Conservation (phyloP, 2,329 filamentous ascomycete genomes). For the Blastomyces emzantsi region DNA sequence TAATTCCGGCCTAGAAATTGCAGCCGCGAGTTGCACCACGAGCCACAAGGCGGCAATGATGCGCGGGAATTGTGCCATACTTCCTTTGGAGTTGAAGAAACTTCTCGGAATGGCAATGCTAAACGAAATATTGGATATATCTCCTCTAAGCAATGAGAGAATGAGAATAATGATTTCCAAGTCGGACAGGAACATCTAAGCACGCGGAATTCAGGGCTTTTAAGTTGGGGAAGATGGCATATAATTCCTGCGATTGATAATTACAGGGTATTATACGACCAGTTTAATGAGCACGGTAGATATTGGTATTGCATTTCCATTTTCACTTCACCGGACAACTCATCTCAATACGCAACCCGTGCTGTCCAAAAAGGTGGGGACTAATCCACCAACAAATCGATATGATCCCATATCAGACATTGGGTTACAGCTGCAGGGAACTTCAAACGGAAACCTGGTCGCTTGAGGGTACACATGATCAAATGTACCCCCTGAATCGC, state of each 20-base stretch:
- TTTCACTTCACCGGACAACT: background rate
- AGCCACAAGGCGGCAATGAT: conserved; percentile 11
- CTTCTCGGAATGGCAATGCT: background rate
- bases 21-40: conserved; percentile 6
- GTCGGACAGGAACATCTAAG: background rate
- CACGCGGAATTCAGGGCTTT: background rate
- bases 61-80: conserved; percentile 7
- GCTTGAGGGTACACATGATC: background rate
- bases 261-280: background rate
- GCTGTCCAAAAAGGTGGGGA: background rate
- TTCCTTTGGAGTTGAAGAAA: conserved; percentile 6
- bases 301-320: background rate
- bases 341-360: background rate
- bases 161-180: background rate
- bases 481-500: background rate
- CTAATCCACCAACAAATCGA: background rate
- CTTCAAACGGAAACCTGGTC: background rate
- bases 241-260: background rate
- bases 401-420: background rate
- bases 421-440: background rate
- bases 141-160: background rate
- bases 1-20: conserved; percentile 7
- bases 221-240: background rate
- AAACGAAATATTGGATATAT: background rate
- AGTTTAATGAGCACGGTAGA: background rate